Evolutionary conservation across 1,139 yeast genomes (phyloP).

Genomic region (Pichia sorboxylosa): DNA sequence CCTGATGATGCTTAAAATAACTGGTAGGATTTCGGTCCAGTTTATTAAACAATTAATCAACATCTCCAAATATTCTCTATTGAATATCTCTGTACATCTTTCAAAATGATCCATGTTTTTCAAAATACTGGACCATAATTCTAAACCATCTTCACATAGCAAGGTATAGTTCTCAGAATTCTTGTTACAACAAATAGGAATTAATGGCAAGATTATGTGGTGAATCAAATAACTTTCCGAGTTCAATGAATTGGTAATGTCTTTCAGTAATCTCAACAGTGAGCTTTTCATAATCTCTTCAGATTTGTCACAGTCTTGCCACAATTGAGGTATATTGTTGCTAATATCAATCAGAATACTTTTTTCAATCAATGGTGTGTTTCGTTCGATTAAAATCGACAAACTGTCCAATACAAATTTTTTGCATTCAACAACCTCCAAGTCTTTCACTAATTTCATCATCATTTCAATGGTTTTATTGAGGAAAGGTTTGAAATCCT

Average conservation of each 20-base stretch:
- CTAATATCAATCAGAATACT: slow-evolving; percentile 43
- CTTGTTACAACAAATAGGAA: slow-evolving; percentile 54
- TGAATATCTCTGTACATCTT: slow-evolving; percentile 30
- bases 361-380: slow-evolving; percentile 47
- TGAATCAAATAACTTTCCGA: slow-evolving; percentile 48
- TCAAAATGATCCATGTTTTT: slow-evolving; percentile 36
- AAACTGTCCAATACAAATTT: slow-evolving; percentile 57
- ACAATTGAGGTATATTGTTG: slow-evolving; percentile 54
- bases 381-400: slow-evolving; percentile 51
- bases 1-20: slow-evolving; percentile 55
- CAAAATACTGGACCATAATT: slow-evolving; percentile 65
- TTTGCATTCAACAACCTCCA: slow-evolving; percentile 62
- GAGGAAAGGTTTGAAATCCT: slow-evolving; percentile 54
- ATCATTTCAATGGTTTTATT: slow-evolving; percentile 40
- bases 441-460: slow-evolving; percentile 34
- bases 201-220: slow-evolving; percentile 54
- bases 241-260: slow-evolving; percentile 55
- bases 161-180: slow-evolving; percentile 48
- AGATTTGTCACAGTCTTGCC: slow-evolving; percentile 48
- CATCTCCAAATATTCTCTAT: slow-evolving; percentile 29
- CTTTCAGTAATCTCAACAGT: slow-evolving; percentile 55
- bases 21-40: slow-evolving; percentile 69
- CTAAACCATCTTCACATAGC: slow-evolving; percentile 79
- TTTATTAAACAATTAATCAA: slow-evolving; percentile 40
- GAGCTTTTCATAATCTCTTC: slow-evolving; percentile 63